Conservation (phyloP, 2,329 filamentous ascomycete species). For the Ceratocystis lukuohia region DNA sequence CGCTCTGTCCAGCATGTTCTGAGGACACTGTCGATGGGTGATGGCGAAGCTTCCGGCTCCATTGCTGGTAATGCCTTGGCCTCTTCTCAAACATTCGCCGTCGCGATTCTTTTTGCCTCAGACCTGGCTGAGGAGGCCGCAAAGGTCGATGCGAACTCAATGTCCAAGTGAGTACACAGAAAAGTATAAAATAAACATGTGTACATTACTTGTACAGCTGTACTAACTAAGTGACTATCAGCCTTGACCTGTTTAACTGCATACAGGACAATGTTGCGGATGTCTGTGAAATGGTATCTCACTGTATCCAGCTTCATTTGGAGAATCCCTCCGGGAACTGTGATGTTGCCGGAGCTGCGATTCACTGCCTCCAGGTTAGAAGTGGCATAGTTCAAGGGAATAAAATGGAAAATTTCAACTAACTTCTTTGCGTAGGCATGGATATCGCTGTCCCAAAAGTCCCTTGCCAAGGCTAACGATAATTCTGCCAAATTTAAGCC, state of each 20-base stretch:
- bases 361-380: slow-evolving; percentile 48
- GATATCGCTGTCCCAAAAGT: slow-evolving; percentile 22
- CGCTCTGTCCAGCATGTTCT: slow-evolving; percentile 51
- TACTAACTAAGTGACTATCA: slow-evolving; percentile 24
- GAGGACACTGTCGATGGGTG: slow-evolving; percentile 28
- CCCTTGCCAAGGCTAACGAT: slow-evolving; percentile 10
- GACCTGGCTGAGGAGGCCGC: slow-evolving; percentile 50
- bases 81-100: slow-evolving; percentile 8
- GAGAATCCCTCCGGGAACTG: slow-evolving; percentile 21
- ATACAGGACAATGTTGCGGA: slow-evolving; percentile 32
- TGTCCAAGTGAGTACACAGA: slow-evolving; percentile 36
- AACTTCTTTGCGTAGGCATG: slow-evolving; percentile 14
- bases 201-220: slow-evolving; percentile 17
- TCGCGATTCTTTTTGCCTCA: slow-evolving; percentile 18
- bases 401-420: slow-evolving; percentile 1
- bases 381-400: slow-evolving; percentile 15
- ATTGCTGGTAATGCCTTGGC: background rate
- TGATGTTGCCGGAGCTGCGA: slow-evolving; percentile 38
- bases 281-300: slow-evolving; percentile 30
- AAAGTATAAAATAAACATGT: background rate
- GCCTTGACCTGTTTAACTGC: slow-evolving; percentile 29
- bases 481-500: slow-evolving; percentile 28
- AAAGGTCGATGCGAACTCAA: slow-evolving; percentile 50
- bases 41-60: background rate
- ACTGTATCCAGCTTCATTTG: slow-evolving; percentile 26